These are phyloP conservation scores for Silene latifolia DNA, from an alignment of 148 eudicot species.

Conservation along the genomic window DNA sequence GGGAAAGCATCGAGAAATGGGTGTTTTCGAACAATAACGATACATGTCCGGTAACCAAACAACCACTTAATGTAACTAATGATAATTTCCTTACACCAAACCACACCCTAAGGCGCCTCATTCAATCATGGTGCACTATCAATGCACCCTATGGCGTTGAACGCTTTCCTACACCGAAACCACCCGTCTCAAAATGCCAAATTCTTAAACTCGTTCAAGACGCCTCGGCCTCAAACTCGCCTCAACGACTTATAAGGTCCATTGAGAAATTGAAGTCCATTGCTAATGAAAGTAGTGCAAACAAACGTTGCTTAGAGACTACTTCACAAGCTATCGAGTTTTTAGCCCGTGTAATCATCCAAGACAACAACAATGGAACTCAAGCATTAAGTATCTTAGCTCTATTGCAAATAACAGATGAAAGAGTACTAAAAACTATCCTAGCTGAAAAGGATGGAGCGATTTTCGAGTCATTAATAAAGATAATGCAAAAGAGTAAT, in stretches of 20 bases:
- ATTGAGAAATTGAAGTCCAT: slow-evolving; percentile 44
- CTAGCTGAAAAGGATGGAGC: slow-evolving; percentile 7
- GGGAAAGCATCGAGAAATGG: slow-evolving; percentile 69
- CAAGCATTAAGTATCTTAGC: slow-evolving; percentile 54
- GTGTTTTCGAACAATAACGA: slow-evolving; percentile 37
- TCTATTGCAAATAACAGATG: slow-evolving; percentile 42
- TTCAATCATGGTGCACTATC: slow-evolving; percentile 87
- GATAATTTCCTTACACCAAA: slow-evolving; percentile 54
- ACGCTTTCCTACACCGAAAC: slow-evolving; percentile 66
- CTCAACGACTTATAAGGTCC: slow-evolving; percentile 15
- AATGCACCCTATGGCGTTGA: slow-evolving; percentile 61
- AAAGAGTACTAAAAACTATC: slow-evolving; percentile 30
- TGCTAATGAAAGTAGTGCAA: slow-evolving; percentile 43
- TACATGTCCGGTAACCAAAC: slow-evolving; percentile 77
- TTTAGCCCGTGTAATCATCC: slow-evolving; percentile 33
- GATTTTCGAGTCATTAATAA: slow-evolving; percentile 11
- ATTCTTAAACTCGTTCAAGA: slow-evolving; percentile 45
- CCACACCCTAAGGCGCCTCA: slow-evolving; percentile 68
- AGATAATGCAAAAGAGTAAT: slow-evolving; percentile 20
- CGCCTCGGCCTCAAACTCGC: slow-evolving; percentile 12
- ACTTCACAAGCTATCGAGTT: slow-evolving; percentile 47
- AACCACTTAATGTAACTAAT: slow-evolving; percentile 30
- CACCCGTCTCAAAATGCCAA: slow-evolving; percentile 40
- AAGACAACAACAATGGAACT: slow-evolving; percentile 15
- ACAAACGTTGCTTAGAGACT: slow-evolving; percentile 47